These are phyloP conservation scores for Steccherinum ochraceum DNA, from an alignment of 768 basidiomycete genomes.

Conservation along the genomic window DNA sequence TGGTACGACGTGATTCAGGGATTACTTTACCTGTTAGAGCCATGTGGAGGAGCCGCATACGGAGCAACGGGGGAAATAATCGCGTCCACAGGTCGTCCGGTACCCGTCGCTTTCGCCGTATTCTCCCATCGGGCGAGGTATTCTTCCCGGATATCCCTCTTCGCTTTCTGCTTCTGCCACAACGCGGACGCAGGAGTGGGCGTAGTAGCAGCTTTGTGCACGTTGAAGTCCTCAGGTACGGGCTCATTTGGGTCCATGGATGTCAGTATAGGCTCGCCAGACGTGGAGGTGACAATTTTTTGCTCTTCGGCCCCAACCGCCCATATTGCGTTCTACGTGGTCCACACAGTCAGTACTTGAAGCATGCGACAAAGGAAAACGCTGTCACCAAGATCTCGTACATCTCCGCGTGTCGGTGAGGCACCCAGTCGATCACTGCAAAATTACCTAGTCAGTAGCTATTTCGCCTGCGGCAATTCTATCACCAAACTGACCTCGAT, in stretches of 20 bases:
- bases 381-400: constrained; percentile 32
- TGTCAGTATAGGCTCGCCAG: constrained; percentile 19
- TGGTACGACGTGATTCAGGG: too few species aligned
- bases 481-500: constrained; percentile 41
- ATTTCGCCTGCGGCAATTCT: constrained; percentile 3
- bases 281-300: constrained; percentile 7
- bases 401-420: constrained; percentile 46
- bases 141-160: constrained; percentile 42
- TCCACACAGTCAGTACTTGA: background rate
- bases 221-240: background rate
- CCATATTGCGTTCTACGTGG: constrained; percentile 7
- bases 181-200: constrained; percentile 43
- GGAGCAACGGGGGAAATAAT: constrained; percentile 63
- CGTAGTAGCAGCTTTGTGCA: background rate
- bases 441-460: background rate
- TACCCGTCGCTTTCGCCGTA: constrained; percentile 58
- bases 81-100: constrained; percentile 55
- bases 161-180: constrained; percentile 62
- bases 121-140: constrained; percentile 56
- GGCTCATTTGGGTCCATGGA: constrained; percentile 13
- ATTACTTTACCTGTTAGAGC: constrained; percentile 47
- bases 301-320: constrained; percentile 17
- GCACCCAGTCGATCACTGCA: constrained; percentile 66
- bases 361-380: background rate
- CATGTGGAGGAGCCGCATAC: constrained; percentile 59